Evolutionary conservation across 768 basidiomycete species (phyloP).

Genomic region (Saitozyma podzolica): DNA sequence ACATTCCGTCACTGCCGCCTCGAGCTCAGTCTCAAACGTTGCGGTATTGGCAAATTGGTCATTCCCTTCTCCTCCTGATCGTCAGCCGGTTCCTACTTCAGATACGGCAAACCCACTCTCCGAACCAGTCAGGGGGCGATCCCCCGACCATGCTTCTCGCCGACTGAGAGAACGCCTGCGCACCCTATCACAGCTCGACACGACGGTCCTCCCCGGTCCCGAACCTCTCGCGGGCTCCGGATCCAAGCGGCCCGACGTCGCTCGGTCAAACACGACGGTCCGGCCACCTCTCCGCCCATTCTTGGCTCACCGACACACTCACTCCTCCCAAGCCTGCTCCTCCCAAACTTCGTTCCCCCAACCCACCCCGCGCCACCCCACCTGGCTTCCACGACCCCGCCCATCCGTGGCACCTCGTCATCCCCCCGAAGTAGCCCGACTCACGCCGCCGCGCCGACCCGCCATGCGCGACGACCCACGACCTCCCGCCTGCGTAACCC

Average conservation of each 20-base stretch:
- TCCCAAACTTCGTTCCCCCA: neutral
- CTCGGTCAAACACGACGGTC: neutral
- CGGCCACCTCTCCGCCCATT: conserved; percentile 3
- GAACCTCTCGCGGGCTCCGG: neutral
- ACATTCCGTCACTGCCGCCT: conserved; percentile 2
- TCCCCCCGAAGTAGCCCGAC: neutral
- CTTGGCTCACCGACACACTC: conserved; percentile 11
- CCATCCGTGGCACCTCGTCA: neutral
- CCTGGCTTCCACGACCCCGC: neutral
- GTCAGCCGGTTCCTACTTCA: neutral
- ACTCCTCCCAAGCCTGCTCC: conserved; percentile 14
- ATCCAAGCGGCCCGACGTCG: no score
- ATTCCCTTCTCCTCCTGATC: conserved; percentile 11
- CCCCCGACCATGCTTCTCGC: neutral
- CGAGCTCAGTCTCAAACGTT: conserved; percentile 15
- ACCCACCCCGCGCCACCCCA: neutral
- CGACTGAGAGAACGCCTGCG: conserved; percentile 13
- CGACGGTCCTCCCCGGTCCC: neutral
- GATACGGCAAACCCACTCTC: neutral
- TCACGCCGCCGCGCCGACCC: conserved; percentile 7
- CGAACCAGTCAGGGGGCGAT: neutral
- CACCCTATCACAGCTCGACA: neutral
- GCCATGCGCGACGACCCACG: conserved; percentile 8
- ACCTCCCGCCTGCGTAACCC: conserved; percentile 14
- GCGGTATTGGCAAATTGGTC: conserved; percentile 27